Base-by-base conservation (phyloP, 2,329 filamentous ascomycete species). In the Diaporthe ilicicola region DNA sequence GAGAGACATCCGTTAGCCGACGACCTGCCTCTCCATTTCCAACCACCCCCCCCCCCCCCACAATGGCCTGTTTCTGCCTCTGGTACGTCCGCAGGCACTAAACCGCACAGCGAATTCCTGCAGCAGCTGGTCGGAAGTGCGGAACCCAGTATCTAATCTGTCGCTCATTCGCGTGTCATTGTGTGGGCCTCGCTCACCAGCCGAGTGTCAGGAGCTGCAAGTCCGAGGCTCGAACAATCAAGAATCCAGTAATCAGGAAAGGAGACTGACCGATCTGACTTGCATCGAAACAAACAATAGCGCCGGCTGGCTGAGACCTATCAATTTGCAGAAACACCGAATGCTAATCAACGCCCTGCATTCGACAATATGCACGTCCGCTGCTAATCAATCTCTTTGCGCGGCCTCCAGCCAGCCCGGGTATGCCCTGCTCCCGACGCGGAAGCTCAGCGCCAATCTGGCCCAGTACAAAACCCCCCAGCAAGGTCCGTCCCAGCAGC, bases 281-380 rank as follows among this genome's bases (percentile, higher is more conserved):
- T 64, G 59, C 59, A 64, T 64, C 59, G 44, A 64, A 64, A 64
- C 44, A 64, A 64, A 64, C 44, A 64, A 50, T 64, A 64, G 59
- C 59, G 59, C 59, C 59, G 29, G 19, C 59, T 73, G 74, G 75
- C 74, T 75, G 75, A 77, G 76, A 76, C 76, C 74, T 77, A 74
- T 76, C 73, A 76, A 76, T 73, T 70, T 59, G 64, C 68, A 62
- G 39, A 48, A 64, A 62, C 68, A 59, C 42, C 44, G 27, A 17
- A 65, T 55, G 59, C 65, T 61, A 67, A 70, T 64, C 48, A 72
- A 55, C 50, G 44, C 65, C 50, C 71, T 55, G 59, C 67, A 64
- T 46, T 64, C 59, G 59, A 50, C 59, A 64, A 50, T 64, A 42
- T 64, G 59, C 59, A 64, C 61, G 22, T 12, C 53, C 9, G 29